Conservation (phyloP, 768 basidiomycete species). For the Neoboletus brunneissimus region DNA sequence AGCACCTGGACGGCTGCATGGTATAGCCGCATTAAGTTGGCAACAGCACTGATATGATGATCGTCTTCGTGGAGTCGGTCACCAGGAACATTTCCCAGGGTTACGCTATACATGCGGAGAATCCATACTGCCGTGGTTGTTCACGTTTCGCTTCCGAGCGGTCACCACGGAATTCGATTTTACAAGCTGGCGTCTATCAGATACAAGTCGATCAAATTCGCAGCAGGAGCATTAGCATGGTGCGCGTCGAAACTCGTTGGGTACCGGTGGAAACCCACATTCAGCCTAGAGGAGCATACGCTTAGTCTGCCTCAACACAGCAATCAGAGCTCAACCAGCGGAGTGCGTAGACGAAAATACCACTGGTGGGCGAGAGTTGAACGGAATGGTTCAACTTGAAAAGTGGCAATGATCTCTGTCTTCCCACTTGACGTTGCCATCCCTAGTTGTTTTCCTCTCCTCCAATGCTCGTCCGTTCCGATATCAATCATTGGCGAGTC, state of each 20-base stretch:
- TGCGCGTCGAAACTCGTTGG: neutral
- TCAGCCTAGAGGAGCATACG: neutral
- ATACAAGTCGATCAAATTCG: neutral
- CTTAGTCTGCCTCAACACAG: neutral
- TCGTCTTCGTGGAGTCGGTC: neutral
- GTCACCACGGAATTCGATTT: no score
- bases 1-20: neutral
- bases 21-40: neutral
- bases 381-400: no score
- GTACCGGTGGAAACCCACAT: neutral
- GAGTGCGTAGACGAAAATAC: no score
- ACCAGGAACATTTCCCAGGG: neutral
- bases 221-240: neutral
- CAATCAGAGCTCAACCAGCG: neutral
- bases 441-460: no score
- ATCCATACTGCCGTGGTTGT: neutral
- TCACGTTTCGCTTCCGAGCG: no score
- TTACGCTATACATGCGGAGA: neutral
- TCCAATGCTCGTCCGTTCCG: no score
- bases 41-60: neutral
- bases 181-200: neutral
- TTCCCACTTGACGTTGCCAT: no score
- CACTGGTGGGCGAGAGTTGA: no score
- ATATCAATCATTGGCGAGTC: no score
- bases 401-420: no score